Base-by-base conservation (phyloP, 179 eudicot genomes). In the Nepenthes alata region DNA sequence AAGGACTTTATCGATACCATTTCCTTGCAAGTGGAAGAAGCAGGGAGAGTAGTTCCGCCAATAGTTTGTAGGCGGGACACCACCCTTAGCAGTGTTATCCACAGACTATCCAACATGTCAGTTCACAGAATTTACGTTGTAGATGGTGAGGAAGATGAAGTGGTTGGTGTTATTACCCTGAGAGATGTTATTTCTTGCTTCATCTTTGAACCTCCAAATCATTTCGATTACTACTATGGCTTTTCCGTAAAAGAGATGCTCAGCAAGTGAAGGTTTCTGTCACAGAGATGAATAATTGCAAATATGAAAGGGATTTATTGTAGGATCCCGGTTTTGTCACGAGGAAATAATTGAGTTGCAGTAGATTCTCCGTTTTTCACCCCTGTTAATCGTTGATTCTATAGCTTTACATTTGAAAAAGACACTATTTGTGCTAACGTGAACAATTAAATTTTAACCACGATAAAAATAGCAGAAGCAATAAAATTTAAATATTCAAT, bases 151-250 rank as follows among this genome's bases (percentile, higher is more conserved):
- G 81, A 68, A 9, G 67, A 78, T 53, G 86, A 77, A 72, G 85
- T 89, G 0, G 63, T 75, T 11, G 97, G 95, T 5, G 89, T 89
- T 47, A 83, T 89, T 53, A 94, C 97, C 0, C 89, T 94, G 15
- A 85, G 99, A 75, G 99, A 93, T 62, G 94, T 94, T 55, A 94
- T 94, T 55, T 85, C 99, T 41, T 90, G 97, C 78, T 87, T 94
- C 78, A 82, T 94, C 68, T 69, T 45, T 37, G 97, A 94, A 62
- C 99, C 99, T 25, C 86, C 87, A 12, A 87, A 87, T 68, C 84
- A 83, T 76, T 76, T 89, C 4, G 91, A 85, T 44, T 74, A 85
- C 63, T 79, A 85, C 84, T 83, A 84, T 1, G 91, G 88, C 3
- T 83, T 71, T 63, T 69, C 97, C 16, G 80, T 71, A 4, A 72